Evolutionary conservation across 306 rosid genomes (phyloP).

Genomic region (Purshia tridentata): DNA sequence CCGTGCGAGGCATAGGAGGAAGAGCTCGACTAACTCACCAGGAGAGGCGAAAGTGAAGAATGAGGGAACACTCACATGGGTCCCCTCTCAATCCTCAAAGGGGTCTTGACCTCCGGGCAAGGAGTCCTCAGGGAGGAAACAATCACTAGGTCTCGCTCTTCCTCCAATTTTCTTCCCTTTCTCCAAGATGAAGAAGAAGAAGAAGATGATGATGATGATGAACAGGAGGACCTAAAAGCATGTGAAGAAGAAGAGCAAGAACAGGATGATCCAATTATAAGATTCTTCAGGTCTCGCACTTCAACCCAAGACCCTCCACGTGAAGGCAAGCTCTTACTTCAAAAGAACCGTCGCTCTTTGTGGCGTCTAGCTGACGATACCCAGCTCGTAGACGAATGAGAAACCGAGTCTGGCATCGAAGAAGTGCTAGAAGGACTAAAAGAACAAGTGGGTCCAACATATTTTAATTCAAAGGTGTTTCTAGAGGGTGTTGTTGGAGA

Average conservation of each 20-base stretch:
- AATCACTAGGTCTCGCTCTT: too few relatives aligned
- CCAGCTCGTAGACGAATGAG: conserved; percentile 35
- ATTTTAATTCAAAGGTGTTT: conserved; percentile 17
- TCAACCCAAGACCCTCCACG: conserved; percentile 50
- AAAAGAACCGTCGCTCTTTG: conserved; percentile 47
- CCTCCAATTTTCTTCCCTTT: conserved; percentile 49
- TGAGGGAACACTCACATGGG: too few relatives aligned
- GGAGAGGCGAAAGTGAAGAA: too few relatives aligned
- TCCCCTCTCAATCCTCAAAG: too few relatives aligned
- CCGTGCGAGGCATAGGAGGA: too few relatives aligned
- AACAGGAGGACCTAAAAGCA: neutral
- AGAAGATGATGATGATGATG: neutral
- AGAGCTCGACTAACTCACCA: too few relatives aligned
- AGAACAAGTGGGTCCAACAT: conserved; percentile 15
- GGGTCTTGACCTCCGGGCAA: too few relatives aligned
- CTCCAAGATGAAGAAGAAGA: conserved; percentile 30
- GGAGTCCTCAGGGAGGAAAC: too few relatives aligned
- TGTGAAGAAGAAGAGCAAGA: conserved; percentile 23
- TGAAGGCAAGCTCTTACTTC: too few relatives aligned
- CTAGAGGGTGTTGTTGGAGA: conserved; percentile 51
- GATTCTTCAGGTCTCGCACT: conserved; percentile 55
- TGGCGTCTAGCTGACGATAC: conserved; percentile 58
- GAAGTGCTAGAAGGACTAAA: conserved; percentile 17
- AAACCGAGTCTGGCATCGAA: conserved; percentile 19
- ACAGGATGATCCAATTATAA: conserved; percentile 51